Evolutionary conservation across 805 yeast species (phyloP).

Genomic region (Brettanomyces bruxellensis): DNA sequence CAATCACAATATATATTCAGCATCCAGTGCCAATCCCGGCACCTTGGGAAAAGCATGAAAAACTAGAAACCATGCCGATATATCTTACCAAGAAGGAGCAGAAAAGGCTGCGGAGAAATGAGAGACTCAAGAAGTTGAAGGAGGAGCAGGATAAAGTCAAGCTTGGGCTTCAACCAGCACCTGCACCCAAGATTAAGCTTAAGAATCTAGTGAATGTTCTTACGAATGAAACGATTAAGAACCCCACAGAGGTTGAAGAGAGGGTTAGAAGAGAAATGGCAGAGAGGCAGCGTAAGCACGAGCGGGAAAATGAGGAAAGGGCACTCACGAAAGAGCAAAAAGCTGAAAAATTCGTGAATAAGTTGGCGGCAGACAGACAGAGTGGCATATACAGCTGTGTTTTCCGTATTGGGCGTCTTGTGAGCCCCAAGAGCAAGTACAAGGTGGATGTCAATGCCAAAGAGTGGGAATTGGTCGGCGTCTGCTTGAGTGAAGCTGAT

Average conservation of each 20-base stretch:
- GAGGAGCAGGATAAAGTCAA: conserved; percentile 71
- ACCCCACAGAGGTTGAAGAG: conserved; percentile 82
- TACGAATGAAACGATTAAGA: conserved; percentile 76
- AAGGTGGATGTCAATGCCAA: conserved; percentile 77
- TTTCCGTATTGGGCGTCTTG: conserved; percentile 43
- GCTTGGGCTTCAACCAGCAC: conserved; percentile 78
- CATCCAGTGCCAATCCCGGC: conserved; percentile 68
- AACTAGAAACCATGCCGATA: conserved; percentile 23
- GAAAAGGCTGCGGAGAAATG: conserved; percentile 63
- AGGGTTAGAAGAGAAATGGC: conserved; percentile 61
- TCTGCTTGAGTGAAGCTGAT: conserved; percentile 35
- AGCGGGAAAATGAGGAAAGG: conserved; percentile 50
- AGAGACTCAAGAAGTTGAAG: conserved; percentile 51
- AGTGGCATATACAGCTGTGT: conserved; percentile 50
- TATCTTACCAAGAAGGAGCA: conserved; percentile 69
- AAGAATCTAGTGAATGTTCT: conserved; percentile 79
- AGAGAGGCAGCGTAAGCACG: conserved; percentile 51
- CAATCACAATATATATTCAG: conserved; percentile 64
- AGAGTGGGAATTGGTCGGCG: conserved; percentile 60
- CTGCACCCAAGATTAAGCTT: conserved; percentile 80
- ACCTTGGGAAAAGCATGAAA: conserved; percentile 41
- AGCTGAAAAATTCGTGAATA: conserved; percentile 37
- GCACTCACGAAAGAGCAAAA: conserved; percentile 50
- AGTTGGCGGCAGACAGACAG: conserved; percentile 38
- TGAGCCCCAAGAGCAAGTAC: conserved; percentile 58